Percentiles rank a stretch among this genome's conserved stretches.
These are phyloP conservation scores for Verticillium dahliae DNA, from an alignment of 2,329 filamentous ascomycete genomes.

Conservation along the genomic window DNA sequence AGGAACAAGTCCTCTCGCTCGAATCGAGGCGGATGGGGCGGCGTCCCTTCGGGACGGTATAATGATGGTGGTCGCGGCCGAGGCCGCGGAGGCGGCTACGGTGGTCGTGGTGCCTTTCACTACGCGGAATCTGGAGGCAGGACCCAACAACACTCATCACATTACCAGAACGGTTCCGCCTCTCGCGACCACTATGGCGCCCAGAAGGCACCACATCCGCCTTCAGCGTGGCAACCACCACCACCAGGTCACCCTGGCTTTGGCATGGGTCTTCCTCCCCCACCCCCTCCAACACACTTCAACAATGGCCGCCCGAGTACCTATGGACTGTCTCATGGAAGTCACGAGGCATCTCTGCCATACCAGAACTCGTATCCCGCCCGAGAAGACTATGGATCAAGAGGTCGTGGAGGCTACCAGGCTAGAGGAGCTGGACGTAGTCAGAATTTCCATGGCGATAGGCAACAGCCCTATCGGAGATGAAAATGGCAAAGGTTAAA, in stretches of 20 bases:
- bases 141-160: conserved; percentile 4
- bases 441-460: too few species aligned
- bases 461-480: background rate
- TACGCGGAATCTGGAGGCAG: conserved; percentile 30
- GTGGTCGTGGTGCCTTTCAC: conserved; percentile 38
- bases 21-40: conserved; percentile 61
- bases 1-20: conserved; percentile 57
- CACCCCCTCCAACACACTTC: conserved; percentile 31
- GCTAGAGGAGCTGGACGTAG: background rate
- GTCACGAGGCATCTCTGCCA: conserved; percentile 2
- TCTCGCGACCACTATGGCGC: background rate
- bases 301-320: conserved; percentile 8
- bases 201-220: background rate
- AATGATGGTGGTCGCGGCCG: conserved; percentile 32
- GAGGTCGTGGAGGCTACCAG: conserved; percentile 6
- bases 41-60: conserved; percentile 47
- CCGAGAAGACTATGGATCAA: background rate
- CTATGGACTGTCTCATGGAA: conserved; percentile 4
- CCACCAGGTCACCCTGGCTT: conserved; percentile 37
- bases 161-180: conserved; percentile 2
- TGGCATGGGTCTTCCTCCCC: conserved; percentile 34
- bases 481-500: background rate
- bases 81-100: conserved; percentile 2
- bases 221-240: conserved; percentile 31
- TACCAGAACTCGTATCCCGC: background rate